phyloP scores from a whole-genome alignment of 2,329 filamentous ascomycete genomes.

The Epichloe amarillans region DNA sequence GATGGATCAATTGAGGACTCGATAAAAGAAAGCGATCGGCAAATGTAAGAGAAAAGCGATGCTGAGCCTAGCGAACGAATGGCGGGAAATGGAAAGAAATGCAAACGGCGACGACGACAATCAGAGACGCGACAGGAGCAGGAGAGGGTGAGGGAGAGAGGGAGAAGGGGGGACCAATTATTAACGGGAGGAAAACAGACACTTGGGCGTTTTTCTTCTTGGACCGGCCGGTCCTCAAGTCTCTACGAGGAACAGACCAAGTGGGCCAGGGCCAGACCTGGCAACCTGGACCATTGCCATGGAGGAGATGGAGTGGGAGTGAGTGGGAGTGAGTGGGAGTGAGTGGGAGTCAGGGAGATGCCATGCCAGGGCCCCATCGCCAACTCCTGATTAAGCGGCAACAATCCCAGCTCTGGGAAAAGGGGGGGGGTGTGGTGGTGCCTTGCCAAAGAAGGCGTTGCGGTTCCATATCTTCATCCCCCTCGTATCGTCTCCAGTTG shows the following conservation, averaged over 20 bases:
- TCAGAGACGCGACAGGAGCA: constrained; percentile 12
- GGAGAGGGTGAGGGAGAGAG: constrained; percentile 13
- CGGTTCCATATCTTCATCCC: background rate
- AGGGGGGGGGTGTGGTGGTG: background rate
- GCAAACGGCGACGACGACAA: constrained; percentile 15
- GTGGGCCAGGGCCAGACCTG: constrained; percentile 4
- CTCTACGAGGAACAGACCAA: constrained; percentile 5
- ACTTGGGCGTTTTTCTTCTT: constrained; percentile 4
- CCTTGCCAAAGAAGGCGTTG: background rate
- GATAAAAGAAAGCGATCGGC: constrained; percentile 3
- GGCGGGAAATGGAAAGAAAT: constrained; percentile 24
- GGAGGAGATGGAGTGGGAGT: background rate
- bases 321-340: background rate
- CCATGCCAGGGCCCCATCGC: constrained; percentile 2
- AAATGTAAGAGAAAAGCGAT: constrained; percentile 10
- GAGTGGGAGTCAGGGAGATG: background rate
- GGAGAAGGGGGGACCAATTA: constrained; percentile 1
- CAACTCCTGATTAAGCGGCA: constrained; percentile 1
- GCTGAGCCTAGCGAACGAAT: constrained; percentile 23
- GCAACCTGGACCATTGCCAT: constrained; percentile 1
- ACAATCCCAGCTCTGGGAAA: background rate
- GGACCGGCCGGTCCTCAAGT: background rate
- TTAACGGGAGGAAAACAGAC: constrained; percentile 1
- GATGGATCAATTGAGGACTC: background rate
- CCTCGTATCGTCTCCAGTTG: background rate